Evolutionary conservation across 495 filamentous ascomycete species (phyloP).

Genomic region (Amniculicola lignicola): DNA sequence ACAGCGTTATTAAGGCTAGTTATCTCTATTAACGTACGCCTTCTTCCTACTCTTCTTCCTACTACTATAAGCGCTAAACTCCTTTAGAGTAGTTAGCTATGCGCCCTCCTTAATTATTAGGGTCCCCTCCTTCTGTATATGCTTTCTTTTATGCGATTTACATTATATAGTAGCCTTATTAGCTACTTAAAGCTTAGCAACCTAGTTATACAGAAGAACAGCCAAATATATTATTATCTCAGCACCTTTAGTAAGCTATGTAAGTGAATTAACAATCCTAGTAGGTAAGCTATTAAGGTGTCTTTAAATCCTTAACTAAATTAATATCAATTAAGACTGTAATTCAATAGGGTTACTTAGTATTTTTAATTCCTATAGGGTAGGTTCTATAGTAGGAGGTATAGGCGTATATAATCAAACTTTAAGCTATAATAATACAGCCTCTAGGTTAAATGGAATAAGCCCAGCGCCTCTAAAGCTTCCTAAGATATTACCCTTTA

Average conservation of each 20-base stretch:
- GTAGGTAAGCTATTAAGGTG: not conserved
- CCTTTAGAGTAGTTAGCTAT: not conserved
- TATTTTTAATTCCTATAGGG: not conserved
- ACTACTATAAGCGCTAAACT: constrained; percentile 3
- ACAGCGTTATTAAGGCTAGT: not conserved
- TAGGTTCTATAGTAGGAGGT: not conserved
- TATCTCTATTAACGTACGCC: not conserved
- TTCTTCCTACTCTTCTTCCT: not conserved
- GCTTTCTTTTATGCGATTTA: constrained; percentile 4
- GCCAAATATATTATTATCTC: not conserved
- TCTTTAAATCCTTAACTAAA: constrained; percentile 2
- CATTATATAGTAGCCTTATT: constrained; percentile 2
- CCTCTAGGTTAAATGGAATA: constrained; percentile 14
- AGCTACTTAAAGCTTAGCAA: not conserved
- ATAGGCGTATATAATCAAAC: not conserved
- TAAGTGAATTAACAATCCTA: not conserved
- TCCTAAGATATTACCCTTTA: constrained; percentile 8
- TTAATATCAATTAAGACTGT: not conserved
- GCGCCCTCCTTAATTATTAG: not conserved
- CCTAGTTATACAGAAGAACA: not conserved
- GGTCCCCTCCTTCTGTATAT: not conserved
- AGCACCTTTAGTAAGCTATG: not conserved
- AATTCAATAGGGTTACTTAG: not conserved
- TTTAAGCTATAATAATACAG: constrained; percentile 1
- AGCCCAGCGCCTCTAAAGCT: constrained; percentile 30